A percentile compares a stretch with the other conserved stretches of the same genome.
Conservation (phyloP, 106 monocot species). For the Xerophyta viscosa region DNA sequence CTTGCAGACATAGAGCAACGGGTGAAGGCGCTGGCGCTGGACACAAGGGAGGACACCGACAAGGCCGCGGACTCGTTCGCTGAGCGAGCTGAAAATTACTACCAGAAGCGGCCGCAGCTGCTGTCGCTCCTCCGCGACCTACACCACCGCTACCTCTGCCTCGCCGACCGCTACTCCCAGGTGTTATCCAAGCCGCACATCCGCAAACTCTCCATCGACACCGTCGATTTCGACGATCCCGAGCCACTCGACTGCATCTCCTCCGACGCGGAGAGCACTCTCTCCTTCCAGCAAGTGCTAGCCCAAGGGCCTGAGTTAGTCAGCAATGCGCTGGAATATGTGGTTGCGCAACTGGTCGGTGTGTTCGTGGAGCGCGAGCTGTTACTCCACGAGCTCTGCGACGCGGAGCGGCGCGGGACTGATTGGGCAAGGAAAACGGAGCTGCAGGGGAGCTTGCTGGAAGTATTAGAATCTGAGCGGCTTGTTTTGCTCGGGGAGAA, state of each 20-base stretch:
- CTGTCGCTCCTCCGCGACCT: constrained; percentile 73
- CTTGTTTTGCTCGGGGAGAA: constrained; percentile 80
- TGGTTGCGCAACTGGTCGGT: constrained; percentile 52
- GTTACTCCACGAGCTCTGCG: constrained; percentile 22
- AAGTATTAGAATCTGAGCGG: constrained; percentile 91
- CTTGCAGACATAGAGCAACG: constrained; percentile 67
- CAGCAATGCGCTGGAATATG: constrained; percentile 10
- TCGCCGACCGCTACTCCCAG: constrained; percentile 86
- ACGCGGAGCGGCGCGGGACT: constrained; percentile 17
- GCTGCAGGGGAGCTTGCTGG: constrained; percentile 68
- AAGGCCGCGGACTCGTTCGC: constrained; percentile 58
- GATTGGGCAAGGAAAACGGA: constrained; percentile 67
- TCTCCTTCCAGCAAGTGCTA: constrained; percentile 38
- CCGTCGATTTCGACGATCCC: constrained; percentile 8
- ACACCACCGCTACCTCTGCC: constrained; percentile 74
- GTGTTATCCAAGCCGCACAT: constrained; percentile 22
- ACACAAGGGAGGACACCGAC: constrained; percentile 9
- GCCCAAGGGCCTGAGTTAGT: not conserved
- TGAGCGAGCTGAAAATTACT: constrained; percentile 81
- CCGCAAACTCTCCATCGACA: constrained; percentile 21
- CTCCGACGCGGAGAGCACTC: constrained; percentile 68
- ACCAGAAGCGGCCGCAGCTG: constrained; percentile 84
- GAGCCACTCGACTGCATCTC: constrained; percentile 12
- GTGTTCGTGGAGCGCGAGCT: constrained; percentile 53
- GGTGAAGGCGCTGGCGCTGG: constrained; percentile 37